Conservation (phyloP, 2,329 filamentous ascomycete genomes). For the Exophiala mesophila region DNA sequence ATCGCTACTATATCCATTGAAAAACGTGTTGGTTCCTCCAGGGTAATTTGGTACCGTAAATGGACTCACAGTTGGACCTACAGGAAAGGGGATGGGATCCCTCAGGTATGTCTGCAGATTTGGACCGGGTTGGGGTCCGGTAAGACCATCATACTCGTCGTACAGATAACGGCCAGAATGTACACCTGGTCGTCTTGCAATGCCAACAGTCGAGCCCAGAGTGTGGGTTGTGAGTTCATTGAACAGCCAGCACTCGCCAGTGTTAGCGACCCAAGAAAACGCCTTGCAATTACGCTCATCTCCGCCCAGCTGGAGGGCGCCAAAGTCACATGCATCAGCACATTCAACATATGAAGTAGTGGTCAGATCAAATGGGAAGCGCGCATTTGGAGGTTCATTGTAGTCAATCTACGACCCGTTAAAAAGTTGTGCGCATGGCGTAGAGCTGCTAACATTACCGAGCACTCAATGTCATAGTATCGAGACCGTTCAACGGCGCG, state of each 20-base stretch:
- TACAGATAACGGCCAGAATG: slow-evolving; percentile 12
- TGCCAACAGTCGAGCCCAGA: slow-evolving; percentile 5
- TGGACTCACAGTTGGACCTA: slow-evolving; percentile 3
- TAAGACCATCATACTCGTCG: not conserved
- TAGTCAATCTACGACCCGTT: slow-evolving; percentile 10
- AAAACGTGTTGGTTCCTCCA: slow-evolving; percentile 13
- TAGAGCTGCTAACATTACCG: slow-evolving; percentile 2
- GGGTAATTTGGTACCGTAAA: slow-evolving; percentile 5
- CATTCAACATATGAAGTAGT: no score
- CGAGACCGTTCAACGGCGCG: slow-evolving; percentile 3
- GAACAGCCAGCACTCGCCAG: slow-evolving; percentile 11
- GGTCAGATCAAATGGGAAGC: slow-evolving; percentile 7
- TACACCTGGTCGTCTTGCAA: slow-evolving; percentile 4
- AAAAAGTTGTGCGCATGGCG: not conserved
- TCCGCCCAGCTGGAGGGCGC: not conserved
- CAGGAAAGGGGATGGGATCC: slow-evolving; percentile 10
- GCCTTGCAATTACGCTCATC: slow-evolving; percentile 2
- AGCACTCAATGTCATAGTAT: slow-evolving; percentile 12
- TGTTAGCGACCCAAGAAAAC: slow-evolving; percentile 8
- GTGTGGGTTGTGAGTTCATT: slow-evolving; percentile 6
- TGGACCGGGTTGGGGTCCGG: not conserved
- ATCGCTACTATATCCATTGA: slow-evolving; percentile 5
- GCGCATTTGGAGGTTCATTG: slow-evolving; percentile 7
- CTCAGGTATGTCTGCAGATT: slow-evolving; percentile 6
- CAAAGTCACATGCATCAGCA: slow-evolving; percentile 9